Conservation (phyloP, 1,284 basidiomycete genomes). For the Moesziomyces sp. region DNA sequence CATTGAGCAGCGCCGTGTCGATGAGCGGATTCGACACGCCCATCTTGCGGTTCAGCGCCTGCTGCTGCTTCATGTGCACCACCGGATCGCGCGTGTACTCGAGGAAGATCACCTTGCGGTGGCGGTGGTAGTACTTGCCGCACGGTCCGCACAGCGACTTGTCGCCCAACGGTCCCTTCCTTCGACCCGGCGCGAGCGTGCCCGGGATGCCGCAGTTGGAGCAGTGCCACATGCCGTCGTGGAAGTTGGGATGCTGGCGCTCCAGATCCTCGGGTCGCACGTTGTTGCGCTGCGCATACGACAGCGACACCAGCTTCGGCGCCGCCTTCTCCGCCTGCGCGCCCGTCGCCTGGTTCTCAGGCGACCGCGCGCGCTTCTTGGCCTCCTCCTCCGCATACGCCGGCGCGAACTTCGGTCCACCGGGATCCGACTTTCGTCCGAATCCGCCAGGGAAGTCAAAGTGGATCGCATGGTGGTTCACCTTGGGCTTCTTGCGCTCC, state of each 20-base stretch:
- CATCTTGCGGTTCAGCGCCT: conserved; percentile 38
- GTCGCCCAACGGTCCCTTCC: conserved; percentile 86
- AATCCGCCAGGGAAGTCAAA: conserved; percentile 64
- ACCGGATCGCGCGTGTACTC: conserved; percentile 62
- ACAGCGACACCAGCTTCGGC: conserved; percentile 48
- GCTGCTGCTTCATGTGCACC: conserved; percentile 55
- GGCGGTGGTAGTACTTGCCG: conserved; percentile 74
- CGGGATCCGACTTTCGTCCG: conserved; percentile 50
- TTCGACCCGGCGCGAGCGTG: conserved; percentile 50
- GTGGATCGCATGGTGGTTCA: conserved; percentile 59
- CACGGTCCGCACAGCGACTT: conserved; percentile 91
- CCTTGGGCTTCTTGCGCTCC: conserved; percentile 48
- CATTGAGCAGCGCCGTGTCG: conserved; percentile 42
- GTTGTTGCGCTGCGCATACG: conserved; percentile 46
- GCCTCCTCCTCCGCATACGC: conserved; percentile 48
- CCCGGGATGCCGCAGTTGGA: conserved; percentile 66
- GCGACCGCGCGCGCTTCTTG: conserved; percentile 43
- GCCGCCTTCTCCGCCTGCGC: conserved; percentile 32
- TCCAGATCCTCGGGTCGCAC: conserved; percentile 63
- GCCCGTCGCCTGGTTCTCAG: conserved; percentile 47
- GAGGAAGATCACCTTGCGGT: conserved; percentile 56
- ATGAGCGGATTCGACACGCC: conserved; percentile 41
- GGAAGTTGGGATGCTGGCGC: conserved; percentile 63
- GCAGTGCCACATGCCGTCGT: conserved; percentile 66
- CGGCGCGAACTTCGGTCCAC: conserved; percentile 50